phyloP scores from a whole-genome alignment of 331 rosid species.

The Pyrus hybrid region DNA sequence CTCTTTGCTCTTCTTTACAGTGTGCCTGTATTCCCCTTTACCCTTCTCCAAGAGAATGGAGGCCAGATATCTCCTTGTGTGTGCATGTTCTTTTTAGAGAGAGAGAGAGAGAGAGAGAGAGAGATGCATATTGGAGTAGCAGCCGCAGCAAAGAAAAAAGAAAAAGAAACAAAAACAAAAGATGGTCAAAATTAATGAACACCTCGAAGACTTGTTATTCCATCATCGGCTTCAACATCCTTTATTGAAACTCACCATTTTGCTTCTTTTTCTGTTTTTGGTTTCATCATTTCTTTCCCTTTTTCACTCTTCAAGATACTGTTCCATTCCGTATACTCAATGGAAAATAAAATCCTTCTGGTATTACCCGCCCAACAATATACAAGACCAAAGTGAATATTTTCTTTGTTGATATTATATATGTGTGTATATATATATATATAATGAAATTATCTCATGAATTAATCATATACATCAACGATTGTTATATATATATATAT shows the following conservation, averaged over 20 bases:
- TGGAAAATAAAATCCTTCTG: neutral
- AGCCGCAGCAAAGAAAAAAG: conserved; percentile 51
- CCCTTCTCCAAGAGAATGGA: conserved; percentile 99
- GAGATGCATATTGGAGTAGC: conserved; percentile 18
- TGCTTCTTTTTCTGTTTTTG: conserved; percentile 33
- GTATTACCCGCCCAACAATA: no score
- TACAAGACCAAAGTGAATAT: no score
- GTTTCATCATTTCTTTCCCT: conserved; percentile 7
- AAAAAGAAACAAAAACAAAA: conserved; percentile 26
- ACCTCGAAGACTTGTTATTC: conserved; percentile 68
- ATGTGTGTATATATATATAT: neutral
- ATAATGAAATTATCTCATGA: neutral
- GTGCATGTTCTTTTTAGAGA: conserved; percentile 10
- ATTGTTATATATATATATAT: neutral
- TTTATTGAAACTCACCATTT: conserved; percentile 88
- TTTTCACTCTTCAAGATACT: conserved; percentile 15
- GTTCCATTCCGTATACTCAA: neutral
- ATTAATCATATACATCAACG: neutral
- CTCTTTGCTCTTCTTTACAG: conserved; percentile 45
- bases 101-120: conserved; percentile 14
- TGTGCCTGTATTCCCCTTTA: conserved; percentile 62
- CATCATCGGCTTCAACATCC: conserved; percentile 56
- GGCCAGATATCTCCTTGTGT: conserved; percentile 28
- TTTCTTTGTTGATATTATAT: no score
- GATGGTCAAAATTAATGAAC: conserved; percentile 68